These are phyloP conservation scores for Sclerospora graminicola DNA, from an alignment of 352 stramenopile genomes.

Conservation along the genomic window DNA sequence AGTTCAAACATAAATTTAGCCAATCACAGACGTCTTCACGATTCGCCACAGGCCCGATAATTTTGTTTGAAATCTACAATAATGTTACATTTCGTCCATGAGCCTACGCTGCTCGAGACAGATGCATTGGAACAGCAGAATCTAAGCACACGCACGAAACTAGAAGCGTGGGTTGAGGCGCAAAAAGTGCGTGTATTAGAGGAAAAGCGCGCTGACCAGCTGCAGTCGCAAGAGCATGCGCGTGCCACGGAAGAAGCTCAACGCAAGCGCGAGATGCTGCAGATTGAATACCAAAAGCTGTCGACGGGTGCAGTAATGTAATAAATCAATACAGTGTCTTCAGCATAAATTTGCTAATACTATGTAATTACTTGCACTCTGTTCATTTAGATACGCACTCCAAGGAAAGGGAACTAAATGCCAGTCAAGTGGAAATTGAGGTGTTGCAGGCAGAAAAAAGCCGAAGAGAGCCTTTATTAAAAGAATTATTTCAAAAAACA, in stretches of 20 bases:
- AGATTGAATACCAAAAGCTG: constrained; percentile 32
- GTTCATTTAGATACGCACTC: constrained; percentile 19
- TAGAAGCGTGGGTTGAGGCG: constrained; percentile 34
- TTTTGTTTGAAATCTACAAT: constrained; percentile 11
- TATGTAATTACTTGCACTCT: background rate
- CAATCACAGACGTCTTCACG: too few relatives aligned
- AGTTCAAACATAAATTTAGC: too few relatives aligned
- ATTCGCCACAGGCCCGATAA: too few relatives aligned
- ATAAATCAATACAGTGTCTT: background rate
- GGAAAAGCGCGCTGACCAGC: constrained; percentile 34
- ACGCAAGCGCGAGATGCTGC: constrained; percentile 30
- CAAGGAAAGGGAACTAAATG: constrained; percentile 43
- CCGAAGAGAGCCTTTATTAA: constrained; percentile 51
- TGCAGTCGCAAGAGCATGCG: constrained; percentile 30
- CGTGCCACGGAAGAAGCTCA: constrained; percentile 30
- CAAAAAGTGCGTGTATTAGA: constrained; percentile 30
- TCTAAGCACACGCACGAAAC: constrained; percentile 28
- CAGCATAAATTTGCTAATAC: background rate
- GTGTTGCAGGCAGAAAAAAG: constrained; percentile 48
- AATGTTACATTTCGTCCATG: too few relatives aligned
- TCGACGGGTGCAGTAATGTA: constrained; percentile 13
- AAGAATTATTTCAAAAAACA: constrained; percentile 46
- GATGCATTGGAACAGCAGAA: constrained; percentile 35
- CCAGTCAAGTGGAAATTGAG: constrained; percentile 58
- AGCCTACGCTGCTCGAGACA: constrained; percentile 22